Evolutionary conservation across 768 basidiomycete species (phyloP).

Genomic region (Serendipita sp.): DNA sequence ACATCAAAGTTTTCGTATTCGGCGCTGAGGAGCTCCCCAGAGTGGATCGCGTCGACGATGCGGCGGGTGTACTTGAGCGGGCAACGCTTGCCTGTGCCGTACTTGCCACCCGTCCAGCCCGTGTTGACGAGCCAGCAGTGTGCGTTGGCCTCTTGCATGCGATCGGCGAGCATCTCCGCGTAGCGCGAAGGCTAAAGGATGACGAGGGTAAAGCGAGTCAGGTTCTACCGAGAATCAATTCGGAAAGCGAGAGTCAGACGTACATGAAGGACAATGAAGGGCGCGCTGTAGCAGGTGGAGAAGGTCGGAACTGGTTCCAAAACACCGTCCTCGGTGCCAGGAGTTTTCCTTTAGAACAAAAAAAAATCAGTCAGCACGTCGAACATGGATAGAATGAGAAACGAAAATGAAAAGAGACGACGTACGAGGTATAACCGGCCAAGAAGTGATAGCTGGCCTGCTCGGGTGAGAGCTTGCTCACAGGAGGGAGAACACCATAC

Average conservation of each 20-base stretch:
- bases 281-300: slow-evolving; percentile 97
- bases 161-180: slow-evolving; percentile 90
- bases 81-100: slow-evolving; percentile 85
- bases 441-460: slow-evolving; percentile 98
- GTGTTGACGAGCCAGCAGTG: slow-evolving; percentile 99
- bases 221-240: slow-evolving; percentile 74
- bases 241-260: neutral
- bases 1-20: slow-evolving; percentile 67
- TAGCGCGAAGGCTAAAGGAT: slow-evolving; percentile 63
- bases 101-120: slow-evolving; percentile 91
- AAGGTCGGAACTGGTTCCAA: slow-evolving; percentile 98
- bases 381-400: no score
- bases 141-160: slow-evolving; percentile 79
- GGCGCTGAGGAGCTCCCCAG: slow-evolving; percentile 73
- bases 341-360: slow-evolving; percentile 72
- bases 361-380: slow-evolving; percentile 15
- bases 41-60: slow-evolving; percentile 95
- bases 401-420: slow-evolving; percentile 8
- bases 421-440: slow-evolving; percentile 87
- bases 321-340: slow-evolving; percentile 97
- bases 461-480: slow-evolving; percentile 78
- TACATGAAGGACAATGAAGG: slow-evolving; percentile 88
- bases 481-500: slow-evolving; percentile 93
- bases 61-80: slow-evolving; percentile 89
- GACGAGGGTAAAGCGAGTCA: neutral